These are phyloP conservation scores for Jaltomata sinuosa DNA, from an alignment of 257 asterid genomes.

Conservation along the genomic window DNA sequence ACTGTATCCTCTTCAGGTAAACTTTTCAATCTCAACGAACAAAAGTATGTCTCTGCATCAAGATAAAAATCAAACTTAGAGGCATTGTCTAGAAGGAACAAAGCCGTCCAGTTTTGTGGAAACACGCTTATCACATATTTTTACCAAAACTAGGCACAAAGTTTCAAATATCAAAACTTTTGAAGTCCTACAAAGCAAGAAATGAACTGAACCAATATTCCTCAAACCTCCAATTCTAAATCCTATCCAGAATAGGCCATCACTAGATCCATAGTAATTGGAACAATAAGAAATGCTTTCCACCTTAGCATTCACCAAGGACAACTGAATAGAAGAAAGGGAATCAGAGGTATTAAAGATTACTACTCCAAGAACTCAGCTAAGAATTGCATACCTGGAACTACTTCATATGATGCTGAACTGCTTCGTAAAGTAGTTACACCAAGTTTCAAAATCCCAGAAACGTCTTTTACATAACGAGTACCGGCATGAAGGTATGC, in stretches of 20 bases:
- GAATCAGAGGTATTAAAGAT: background rate
- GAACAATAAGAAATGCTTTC: background rate
- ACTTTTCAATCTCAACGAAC: constrained; percentile 76
- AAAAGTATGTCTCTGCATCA: constrained; percentile 63
- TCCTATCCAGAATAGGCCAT: background rate
- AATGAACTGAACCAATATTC: background rate
- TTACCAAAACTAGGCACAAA: background rate
- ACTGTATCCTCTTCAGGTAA: constrained; percentile 70
- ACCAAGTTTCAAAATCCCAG: constrained; percentile 66
- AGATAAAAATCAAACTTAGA: background rate
- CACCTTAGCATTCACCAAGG: background rate
- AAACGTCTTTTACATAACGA: constrained; percentile 68
- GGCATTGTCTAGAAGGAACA: background rate
- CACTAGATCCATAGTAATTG: background rate
- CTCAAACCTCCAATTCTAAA: background rate
- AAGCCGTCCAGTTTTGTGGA: background rate
- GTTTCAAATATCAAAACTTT: background rate
- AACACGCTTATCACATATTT: background rate
- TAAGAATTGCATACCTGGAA: constrained; percentile 46
- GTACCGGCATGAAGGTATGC: constrained; percentile 53
- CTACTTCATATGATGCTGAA: constrained; percentile 53
- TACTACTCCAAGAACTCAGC: background rate
- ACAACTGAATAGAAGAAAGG: background rate
- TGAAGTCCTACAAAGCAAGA: background rate
- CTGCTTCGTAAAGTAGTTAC: constrained; percentile 59